Percentiles rank a stretch among this genome's conserved stretches.
phyloP scores from a whole-genome alignment of 345 rosid species.

The Toxicodendron radicans region DNA sequence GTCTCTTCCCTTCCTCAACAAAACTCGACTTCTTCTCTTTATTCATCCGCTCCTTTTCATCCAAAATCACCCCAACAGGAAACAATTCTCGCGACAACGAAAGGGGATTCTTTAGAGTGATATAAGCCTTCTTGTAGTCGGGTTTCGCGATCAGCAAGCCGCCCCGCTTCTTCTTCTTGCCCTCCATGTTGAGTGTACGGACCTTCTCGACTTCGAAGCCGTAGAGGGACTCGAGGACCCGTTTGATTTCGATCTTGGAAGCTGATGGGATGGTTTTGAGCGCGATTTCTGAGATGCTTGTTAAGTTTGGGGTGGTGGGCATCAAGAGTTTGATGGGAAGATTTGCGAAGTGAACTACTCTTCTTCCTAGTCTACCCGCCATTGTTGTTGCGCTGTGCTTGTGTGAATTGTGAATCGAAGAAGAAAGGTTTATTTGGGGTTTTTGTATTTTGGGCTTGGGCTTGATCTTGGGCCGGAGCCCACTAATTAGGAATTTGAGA shows the following conservation, averaged over 20 bases:
- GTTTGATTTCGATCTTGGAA: constrained; percentile 92
- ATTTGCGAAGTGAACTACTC: constrained; percentile 79
- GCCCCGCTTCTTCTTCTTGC: constrained; percentile 86
- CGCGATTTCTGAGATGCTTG: constrained; percentile 69
- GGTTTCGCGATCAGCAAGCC: constrained; percentile 75
- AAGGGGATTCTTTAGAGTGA: constrained; percentile 59
- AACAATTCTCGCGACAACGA: constrained; percentile 65
- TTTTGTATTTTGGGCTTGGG: not conserved
- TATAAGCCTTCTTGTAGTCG: constrained; percentile 92
- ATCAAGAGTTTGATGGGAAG: constrained; percentile 78
- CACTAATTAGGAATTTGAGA: not conserved
- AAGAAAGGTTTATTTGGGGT: not conserved
- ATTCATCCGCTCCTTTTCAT: constrained; percentile 58
- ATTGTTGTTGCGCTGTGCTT: constrained; percentile 19
- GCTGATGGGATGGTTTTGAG: constrained; percentile 85
- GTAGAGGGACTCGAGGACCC: constrained; percentile 86
- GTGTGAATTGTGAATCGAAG: not conserved
- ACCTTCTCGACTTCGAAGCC: constrained; percentile 89
- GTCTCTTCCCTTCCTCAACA: constrained; percentile 57
- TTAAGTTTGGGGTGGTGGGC: constrained; percentile 54
- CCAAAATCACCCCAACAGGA: constrained; percentile 56
- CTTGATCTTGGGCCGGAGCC: not conserved
- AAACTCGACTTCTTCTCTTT: constrained; percentile 59
- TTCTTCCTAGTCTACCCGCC: constrained; percentile 77
- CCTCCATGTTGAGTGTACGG: constrained; percentile 90